These are phyloP conservation scores for Fusarium tricinctum DNA, from an alignment of 2,329 filamentous ascomycete genomes.

Conservation along the genomic window DNA sequence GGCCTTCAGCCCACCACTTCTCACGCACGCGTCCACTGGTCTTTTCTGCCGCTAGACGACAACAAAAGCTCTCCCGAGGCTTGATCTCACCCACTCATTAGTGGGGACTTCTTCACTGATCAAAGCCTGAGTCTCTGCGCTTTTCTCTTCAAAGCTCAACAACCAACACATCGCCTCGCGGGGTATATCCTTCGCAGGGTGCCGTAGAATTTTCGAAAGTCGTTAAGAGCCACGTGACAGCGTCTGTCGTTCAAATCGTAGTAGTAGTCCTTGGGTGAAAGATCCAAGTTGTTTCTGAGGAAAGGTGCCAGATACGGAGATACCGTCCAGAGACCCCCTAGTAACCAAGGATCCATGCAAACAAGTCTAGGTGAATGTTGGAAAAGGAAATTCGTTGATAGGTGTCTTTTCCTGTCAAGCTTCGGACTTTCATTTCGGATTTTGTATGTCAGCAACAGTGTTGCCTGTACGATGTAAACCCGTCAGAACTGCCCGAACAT, in stretches of 20 bases:
- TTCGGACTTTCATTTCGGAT: conserved; percentile 6
- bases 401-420: conserved; percentile 40
- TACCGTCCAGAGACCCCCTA: conserved; percentile 46
- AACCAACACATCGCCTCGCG: conserved; percentile 56
- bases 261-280: conserved; percentile 53
- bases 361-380: conserved; percentile 51
- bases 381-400: conserved; percentile 49
- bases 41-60: conserved; percentile 43
- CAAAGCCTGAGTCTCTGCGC: conserved; percentile 50
- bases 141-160: conserved; percentile 53
- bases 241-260: conserved; percentile 55
- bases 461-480: not conserved
- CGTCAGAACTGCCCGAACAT: conserved; percentile 17
- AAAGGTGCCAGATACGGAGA: conserved; percentile 43
- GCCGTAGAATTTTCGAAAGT: conserved; percentile 55
- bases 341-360: conserved; percentile 51
- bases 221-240: conserved; percentile 56
- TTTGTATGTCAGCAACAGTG: not conserved
- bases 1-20: conserved; percentile 54
- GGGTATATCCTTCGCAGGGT: conserved; percentile 61
- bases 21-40: conserved; percentile 52
- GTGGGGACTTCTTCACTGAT: conserved; percentile 41
- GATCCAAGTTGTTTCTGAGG: conserved; percentile 52
- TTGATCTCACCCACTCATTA: conserved; percentile 40
- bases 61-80: conserved; percentile 48